Evolutionary conservation across 176 grass and related monocot species (phyloP), one percentile per base, ranked within the genome.

Genomic region (Musa acuminata): DNA sequence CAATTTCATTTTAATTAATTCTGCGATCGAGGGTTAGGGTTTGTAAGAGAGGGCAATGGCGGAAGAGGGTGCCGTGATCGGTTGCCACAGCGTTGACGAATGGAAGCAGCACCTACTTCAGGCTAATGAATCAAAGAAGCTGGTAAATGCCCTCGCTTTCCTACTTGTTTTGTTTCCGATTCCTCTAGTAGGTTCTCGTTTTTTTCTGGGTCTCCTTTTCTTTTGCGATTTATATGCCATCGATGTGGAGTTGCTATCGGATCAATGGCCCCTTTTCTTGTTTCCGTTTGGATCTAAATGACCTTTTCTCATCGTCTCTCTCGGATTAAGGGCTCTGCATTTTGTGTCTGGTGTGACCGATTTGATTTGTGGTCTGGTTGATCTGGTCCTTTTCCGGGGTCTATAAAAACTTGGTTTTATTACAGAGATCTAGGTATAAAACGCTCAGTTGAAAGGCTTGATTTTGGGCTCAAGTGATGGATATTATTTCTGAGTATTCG

Each of bases 61-160:
- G 27, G 74, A 76, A 24, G 73, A 63, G 73, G 73, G 73, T 22
- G 26, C 11, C 0, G 58, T 76, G 29, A 76, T 76, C 55, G 74
- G 17, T 17, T 76, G 74, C 74, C 74, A 76, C 43, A 22, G 9
- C 29, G 55, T 64, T 6, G 58, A 76, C 8, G 35, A 76, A 16
- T 76, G 29, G 29, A 63, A 8, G 1, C 57, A 27, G 2, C 74
- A 64, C 16, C 74, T 76, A 10, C 9, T 63, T 9, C 57, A 51
- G 8, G 74, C 16, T 17, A 76, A 76, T 2, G 74, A 76, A 51
- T 76, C 74, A 27, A 64, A 76, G 57, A 76, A 64, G 27, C 74
- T 76, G 58, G 74, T 76, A 51, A 73, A 43, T 43, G 4, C 35
- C 4, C 35, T 43, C 35, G 35, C 4, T 43, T 43, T 43, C 35